A percentile compares a stretch with the other conserved stretches of the same genome.
Conservation (phyloP, 2,329 filamentous ascomycete genomes). For the Verticillium nonalfalfae region DNA sequence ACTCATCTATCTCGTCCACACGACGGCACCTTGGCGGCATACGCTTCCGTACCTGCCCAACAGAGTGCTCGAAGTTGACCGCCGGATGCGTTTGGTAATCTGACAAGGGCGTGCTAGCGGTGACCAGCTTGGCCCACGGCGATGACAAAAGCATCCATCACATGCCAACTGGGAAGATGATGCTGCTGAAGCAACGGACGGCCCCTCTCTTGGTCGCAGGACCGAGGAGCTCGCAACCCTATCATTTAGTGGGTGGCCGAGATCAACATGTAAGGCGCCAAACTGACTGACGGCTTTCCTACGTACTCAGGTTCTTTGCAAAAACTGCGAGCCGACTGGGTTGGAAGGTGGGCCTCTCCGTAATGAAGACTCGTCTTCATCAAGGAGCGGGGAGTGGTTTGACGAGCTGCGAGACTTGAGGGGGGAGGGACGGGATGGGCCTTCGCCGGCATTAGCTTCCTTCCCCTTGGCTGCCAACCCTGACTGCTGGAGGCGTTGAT, state of each 20-base stretch:
- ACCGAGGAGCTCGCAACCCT: too few species aligned
- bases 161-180: too few species aligned
- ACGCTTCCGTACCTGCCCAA: background rate
- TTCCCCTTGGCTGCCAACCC: background rate
- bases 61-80: background rate
- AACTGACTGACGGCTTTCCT: too few species aligned
- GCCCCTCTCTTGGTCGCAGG: too few species aligned
- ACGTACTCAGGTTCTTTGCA: too few species aligned
- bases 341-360: too few species aligned
- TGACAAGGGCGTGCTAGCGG: background rate
- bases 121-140: background rate
- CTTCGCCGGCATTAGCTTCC: background rate
- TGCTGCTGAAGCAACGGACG: too few species aligned
- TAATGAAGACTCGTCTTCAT: too few species aligned
- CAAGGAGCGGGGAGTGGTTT: background rate
- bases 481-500: background rate
- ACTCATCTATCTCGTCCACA: background rate
- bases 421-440: background rate
- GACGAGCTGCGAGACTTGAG: background rate
- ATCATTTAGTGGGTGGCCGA: too few species aligned
- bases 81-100: background rate
- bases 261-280: too few species aligned
- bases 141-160: background rate
- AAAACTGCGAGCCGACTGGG: too few species aligned
- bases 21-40: background rate